Percentiles rank a stretch among this genome's conserved stretches.
Evolutionary conservation across 192 early-diverging fungal genomes (phyloP).

Genomic region (Umbelopsis isabellina): DNA sequence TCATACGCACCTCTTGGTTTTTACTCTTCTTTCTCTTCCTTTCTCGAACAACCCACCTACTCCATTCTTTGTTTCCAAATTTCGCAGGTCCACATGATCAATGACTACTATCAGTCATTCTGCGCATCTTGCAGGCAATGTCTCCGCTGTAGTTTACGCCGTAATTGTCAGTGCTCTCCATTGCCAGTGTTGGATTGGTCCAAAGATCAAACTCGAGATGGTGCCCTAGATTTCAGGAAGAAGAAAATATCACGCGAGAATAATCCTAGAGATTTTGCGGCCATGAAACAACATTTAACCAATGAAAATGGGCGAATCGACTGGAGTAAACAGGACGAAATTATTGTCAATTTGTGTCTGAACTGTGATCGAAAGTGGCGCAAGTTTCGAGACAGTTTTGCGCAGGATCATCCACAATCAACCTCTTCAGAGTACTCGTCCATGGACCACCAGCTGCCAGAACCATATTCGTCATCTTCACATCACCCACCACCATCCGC

Average conservation of each 20-base stretch:
- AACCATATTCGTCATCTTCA: too few species aligned
- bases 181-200: constrained; percentile 21
- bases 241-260: constrained; percentile 23
- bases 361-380: constrained; percentile 33
- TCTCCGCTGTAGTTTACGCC: constrained; percentile 22
- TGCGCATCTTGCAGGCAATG: constrained; percentile 30
- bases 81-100: constrained; percentile 8
- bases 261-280: constrained; percentile 22
- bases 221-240: constrained; percentile 27
- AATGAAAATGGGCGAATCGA: constrained; percentile 22
- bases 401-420: neutral
- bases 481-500: too few species aligned
- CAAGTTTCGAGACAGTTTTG: constrained; percentile 24
- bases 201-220: constrained; percentile 28
- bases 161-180: constrained; percentile 24
- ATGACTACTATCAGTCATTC: constrained; percentile 24
- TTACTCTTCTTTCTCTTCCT: neutral
- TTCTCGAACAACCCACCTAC: neutral
- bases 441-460: too few species aligned
- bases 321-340: constrained; percentile 20
- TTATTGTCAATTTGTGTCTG: constrained; percentile 29
- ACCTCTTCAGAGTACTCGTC: too few species aligned
- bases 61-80: neutral
- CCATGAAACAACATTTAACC: constrained; percentile 9
- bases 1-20: neutral